Evolutionary conservation across 192 early-diverging fungal species (phyloP), one percentile per base, ranked within the genome.

Genomic region (Powellomyces hirtus): DNA sequence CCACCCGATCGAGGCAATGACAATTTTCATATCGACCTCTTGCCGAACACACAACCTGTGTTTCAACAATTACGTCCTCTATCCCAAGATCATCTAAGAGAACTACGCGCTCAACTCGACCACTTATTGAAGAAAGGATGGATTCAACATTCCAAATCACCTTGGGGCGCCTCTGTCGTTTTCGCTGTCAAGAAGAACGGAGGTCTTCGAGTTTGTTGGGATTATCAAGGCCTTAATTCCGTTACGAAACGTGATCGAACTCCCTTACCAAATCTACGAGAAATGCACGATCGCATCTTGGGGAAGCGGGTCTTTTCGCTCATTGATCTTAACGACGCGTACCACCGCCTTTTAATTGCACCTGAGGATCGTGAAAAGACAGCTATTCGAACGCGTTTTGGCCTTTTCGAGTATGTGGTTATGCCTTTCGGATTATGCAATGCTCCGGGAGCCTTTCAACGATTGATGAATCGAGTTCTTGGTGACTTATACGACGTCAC

Each of bases 361-460:
- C n/a, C 4, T 3, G 35, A 60, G 37, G 59, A 60, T 37, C 13
- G 14, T 2, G 59, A 60, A 20, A 60, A 60, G 29, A 60, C 59
- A 14, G 59, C 59, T 10, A 26, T 60, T 27, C 59, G 59, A n/a
- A 60, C 59, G 20, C 59, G 36, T 24, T 60, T 63, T 51, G 74
- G 74, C 10, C 69, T 61, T 22, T 91, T 56, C 61, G 75, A 89
- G 59, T 88, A 71, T 42, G 33, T 65, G 0, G 86, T 89, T n/a
- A 58, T 91, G 40, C 87, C 86, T 0, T 87, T 89, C 60, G 88
- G 89, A 0, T 53, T 90, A 1, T 77, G 74, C 20, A 89, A 88
- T 65, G 82, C 80, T 0, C 84, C 86, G 0, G 84, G 78, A 0
- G 73, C 79, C 0, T 90, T 91, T 69, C 78, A 83, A 64, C 56